Base-by-base conservation (phyloP, 257 asterid species). In the Mitragyna speciosa region DNA sequence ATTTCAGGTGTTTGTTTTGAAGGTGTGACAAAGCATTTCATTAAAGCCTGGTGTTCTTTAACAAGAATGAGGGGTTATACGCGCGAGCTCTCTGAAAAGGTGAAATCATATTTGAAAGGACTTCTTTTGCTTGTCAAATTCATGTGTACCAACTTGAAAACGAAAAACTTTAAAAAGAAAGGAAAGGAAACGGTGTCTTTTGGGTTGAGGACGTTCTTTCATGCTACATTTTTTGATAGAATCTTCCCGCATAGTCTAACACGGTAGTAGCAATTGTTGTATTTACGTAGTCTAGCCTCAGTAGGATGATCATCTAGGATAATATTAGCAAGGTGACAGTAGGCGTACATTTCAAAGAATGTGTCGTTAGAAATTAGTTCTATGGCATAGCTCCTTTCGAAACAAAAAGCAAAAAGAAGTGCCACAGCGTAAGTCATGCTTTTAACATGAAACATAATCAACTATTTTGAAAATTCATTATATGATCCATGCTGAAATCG, bases 1-100 rank as follows among this genome's bases (percentile, higher is more conserved):
- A 58, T 79, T 82, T 59, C 63, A 30, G 2, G 6, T 47, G 81
- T 73, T 80, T 71, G 82, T 83, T 84, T 26, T 31, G 65, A 47
- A 73, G 48, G 31, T 39, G 67, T 80, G 82, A 83, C 85, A 49
- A 79, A 43, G 78, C 36, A 74, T 58, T 78, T 19, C 3, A 73
- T 56, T 84, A 81, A 70, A 70, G 73, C 74, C 68, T 7, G 0
- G 6, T 26, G 4, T 61, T 17, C 79, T 76, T 76, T 59, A 75
- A 12, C 28, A 16, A 59, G 39, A 59, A 39, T 43, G 72, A 43
- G 59, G 78, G 51, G 30, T 61, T 24, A 10, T 61, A 17, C 64
- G 72, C 79, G 72, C 61, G 72, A 43, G 28, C 7, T 15, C 5
- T 61, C 39, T 31, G 76, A 72, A 26, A n/a, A 47, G 76, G 48